phyloP scores from a whole-genome alignment of 23 red algal genomes.

The Rhodosorus marinus region DNA sequence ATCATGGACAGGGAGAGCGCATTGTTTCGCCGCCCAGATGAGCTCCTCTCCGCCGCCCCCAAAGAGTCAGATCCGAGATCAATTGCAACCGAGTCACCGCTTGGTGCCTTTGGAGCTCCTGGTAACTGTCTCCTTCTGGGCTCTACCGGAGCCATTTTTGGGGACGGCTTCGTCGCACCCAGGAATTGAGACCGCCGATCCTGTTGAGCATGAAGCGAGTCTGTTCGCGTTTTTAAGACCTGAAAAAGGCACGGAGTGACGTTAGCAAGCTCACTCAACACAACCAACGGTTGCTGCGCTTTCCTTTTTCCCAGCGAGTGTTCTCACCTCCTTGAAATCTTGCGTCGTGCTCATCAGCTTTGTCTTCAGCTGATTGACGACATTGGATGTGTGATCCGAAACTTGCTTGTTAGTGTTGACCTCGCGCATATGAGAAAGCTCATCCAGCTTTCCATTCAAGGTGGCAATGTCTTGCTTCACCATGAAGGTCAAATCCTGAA shows the following conservation, averaged over 20 bases:
- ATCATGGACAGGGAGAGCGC: too few species aligned
- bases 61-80: slow-evolving; percentile 79
- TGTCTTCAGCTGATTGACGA: slow-evolving; percentile 54
- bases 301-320: too few species aligned
- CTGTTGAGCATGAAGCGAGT: slow-evolving; percentile 51
- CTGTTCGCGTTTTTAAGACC: slow-evolving; percentile 81
- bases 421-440: slow-evolving; percentile 39
- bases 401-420: slow-evolving; percentile 21
- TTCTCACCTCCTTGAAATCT: slow-evolving; percentile 51
- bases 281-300: too few species aligned
- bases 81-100: slow-evolving; percentile 19
- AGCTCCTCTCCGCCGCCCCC: slow-evolving; percentile 11
- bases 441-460: slow-evolving; percentile 51
- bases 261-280: too few species aligned
- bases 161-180: slow-evolving; percentile 8
- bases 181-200: slow-evolving; percentile 61
- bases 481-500: slow-evolving; percentile 56
- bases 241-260: too few species aligned
- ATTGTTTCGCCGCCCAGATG: too few species aligned
- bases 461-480: slow-evolving; percentile 83
- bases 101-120: background rate
- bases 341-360: slow-evolving; percentile 37
- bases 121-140: slow-evolving; percentile 2
- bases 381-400: slow-evolving; percentile 39
- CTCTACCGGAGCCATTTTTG: background rate